Conservation (phyloP, 202 grass and related monocot genomes). For the Zizania palustris region DNA sequence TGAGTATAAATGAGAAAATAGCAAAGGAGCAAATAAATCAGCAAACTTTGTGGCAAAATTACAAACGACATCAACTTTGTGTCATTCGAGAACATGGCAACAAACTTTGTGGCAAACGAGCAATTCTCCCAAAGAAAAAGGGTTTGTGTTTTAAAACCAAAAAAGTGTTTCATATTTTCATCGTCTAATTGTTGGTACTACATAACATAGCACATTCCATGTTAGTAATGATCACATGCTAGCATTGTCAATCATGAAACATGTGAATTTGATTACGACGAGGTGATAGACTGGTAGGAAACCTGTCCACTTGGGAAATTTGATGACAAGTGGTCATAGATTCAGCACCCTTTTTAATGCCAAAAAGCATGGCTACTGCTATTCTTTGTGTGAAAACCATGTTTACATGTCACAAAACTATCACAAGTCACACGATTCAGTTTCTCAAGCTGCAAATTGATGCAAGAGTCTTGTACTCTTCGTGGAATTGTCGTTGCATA, state of each 20-base stretch:
- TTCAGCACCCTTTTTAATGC: slow-evolving; percentile 23
- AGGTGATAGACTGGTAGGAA: background rate
- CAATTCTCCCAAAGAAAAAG: slow-evolving; percentile 6
- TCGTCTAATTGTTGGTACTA: background rate
- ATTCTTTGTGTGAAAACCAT: background rate
- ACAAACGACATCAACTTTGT: too few species aligned
- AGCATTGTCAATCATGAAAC: slow-evolving; percentile 30
- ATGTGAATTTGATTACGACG: slow-evolving; percentile 34
- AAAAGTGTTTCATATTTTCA: background rate
- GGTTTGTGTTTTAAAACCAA: background rate
- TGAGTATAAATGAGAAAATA: too few species aligned
- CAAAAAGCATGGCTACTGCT: background rate
- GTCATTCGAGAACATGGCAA: too few species aligned
- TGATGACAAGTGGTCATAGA: slow-evolving; percentile 20
- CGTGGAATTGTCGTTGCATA: background rate
- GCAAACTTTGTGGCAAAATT: too few species aligned
- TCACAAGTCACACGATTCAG: slow-evolving; percentile 27
- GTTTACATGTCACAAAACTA: slow-evolving; percentile 10
- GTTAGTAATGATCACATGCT: slow-evolving; percentile 17
- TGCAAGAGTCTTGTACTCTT: background rate
- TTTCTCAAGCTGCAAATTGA: slow-evolving; percentile 28
- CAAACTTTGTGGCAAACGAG: too few species aligned
- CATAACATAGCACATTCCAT: slow-evolving; percentile 9
- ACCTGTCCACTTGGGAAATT: slow-evolving; percentile 35
- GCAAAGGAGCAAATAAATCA: too few species aligned